These are phyloP conservation scores for Carallia pectinifolia DNA, from an alignment of 345 rosid species.

Conservation along the genomic window DNA sequence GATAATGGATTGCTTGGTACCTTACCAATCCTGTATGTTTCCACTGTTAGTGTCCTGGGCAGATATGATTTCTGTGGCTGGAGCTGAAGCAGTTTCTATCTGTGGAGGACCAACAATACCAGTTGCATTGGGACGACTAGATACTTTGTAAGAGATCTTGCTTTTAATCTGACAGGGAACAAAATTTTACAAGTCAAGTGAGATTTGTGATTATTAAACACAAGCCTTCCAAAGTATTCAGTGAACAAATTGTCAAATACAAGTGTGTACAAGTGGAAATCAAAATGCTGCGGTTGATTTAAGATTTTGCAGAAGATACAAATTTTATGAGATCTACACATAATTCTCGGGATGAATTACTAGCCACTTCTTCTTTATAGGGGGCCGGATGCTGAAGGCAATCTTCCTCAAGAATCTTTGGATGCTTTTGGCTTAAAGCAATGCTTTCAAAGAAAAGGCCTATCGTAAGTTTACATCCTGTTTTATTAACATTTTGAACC, in stretches of 20 bases:
- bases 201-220: not conserved
- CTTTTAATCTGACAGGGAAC: not conserved
- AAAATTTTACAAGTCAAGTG: not conserved
- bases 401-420: slow-evolving; percentile 73
- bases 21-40: slow-evolving; percentile 29
- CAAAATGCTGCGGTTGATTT: no score
- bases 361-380: slow-evolving; percentile 30
- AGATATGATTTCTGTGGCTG: slow-evolving; percentile 84
- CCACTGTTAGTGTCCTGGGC: slow-evolving; percentile 84
- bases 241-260: not conserved
- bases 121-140: slow-evolving; percentile 69
- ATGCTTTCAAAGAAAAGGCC: slow-evolving; percentile 78
- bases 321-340: not conserved
- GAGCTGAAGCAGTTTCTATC: slow-evolving; percentile 85
- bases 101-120: slow-evolving; percentile 90
- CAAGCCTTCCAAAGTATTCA: not conserved
- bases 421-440: slow-evolving; percentile 70
- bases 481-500: slow-evolving; percentile 3
- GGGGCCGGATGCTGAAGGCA: slow-evolving; percentile 79
- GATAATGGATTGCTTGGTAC: slow-evolving; percentile 6
- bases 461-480: slow-evolving; percentile 59
- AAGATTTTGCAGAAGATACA: no score
- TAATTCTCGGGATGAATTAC: not conserved
- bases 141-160: slow-evolving; percentile 53
- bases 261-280: not conserved